A percentile compares a stretch with the other conserved stretches of the same genome.
Evolutionary conservation across 768 basidiomycete species (phyloP).

Genomic region (Pulveroboletus ravenelii): DNA sequence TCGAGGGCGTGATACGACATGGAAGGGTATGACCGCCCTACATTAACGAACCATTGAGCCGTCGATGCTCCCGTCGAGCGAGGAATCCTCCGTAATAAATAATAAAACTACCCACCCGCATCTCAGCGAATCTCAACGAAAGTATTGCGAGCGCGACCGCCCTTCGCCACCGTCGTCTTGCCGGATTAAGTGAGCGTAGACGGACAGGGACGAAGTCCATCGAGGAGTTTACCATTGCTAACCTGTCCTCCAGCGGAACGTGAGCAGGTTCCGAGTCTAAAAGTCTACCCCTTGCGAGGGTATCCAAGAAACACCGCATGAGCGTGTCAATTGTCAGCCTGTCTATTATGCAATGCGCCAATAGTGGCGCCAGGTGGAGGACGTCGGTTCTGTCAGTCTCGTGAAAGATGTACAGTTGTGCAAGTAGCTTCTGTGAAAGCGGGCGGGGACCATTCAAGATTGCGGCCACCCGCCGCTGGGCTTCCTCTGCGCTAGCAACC

Average conservation of each 20-base stretch:
- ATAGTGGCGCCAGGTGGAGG: constrained; percentile 41
- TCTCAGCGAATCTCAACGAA: too few species aligned
- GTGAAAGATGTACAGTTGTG: too few species aligned
- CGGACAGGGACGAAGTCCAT: constrained; percentile 35
- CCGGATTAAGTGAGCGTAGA: constrained; percentile 27
- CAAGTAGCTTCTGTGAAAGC: constrained; percentile 40
- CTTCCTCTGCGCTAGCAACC: constrained; percentile 35
- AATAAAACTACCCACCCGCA: too few species aligned
- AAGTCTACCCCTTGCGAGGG: neutral
- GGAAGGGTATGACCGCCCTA: too few species aligned
- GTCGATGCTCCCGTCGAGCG: too few species aligned
- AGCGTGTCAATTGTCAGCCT: constrained; percentile 38
- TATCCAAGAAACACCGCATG: too few species aligned
- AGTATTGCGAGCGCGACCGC: constrained; percentile 29
- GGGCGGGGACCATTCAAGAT: constrained; percentile 33
- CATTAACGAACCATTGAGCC: neutral
- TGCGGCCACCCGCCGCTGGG: constrained; percentile 22
- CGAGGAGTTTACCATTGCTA: constrained; percentile 38
- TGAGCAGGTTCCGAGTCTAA: constrained; percentile 1
- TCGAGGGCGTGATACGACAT: too few species aligned
- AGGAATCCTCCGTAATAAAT: too few species aligned
- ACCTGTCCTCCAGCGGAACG: constrained; percentile 33
- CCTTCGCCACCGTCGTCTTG: constrained; percentile 42
- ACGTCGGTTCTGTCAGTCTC: constrained; percentile 11
- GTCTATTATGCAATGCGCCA: constrained; percentile 50